Conservation (phyloP, 129 eudicot genomes). For the Lactuca saligna region DNA sequence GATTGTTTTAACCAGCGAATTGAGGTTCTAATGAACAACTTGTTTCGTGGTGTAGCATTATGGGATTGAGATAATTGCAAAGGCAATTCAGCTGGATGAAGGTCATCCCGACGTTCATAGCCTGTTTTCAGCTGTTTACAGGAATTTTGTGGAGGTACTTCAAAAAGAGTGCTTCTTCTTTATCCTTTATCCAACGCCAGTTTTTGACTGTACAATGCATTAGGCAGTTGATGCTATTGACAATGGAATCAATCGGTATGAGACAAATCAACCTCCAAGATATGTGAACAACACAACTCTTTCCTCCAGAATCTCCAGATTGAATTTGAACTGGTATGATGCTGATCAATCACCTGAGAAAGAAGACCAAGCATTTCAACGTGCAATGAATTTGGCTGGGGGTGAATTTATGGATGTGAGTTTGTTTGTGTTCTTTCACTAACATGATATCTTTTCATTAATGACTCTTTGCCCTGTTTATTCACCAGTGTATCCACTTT, state of each 20-base stretch:
- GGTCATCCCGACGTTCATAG: slow-evolving; percentile 59
- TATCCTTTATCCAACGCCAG: not conserved
- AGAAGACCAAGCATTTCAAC: slow-evolving; percentile 78
- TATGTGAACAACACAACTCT: slow-evolving; percentile 76
- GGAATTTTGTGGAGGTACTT: slow-evolving; percentile 69
- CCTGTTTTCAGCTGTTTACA: slow-evolving; percentile 60
- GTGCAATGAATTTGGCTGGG: slow-evolving; percentile 82
- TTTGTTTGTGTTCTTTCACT: not conserved
- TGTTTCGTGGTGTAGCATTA: slow-evolving; percentile 47
- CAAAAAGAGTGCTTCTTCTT: not conserved
- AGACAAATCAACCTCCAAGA: slow-evolving; percentile 65
- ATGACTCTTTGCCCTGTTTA: not conserved
- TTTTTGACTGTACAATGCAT: slow-evolving; percentile 9
- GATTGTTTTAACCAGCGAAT: slow-evolving; percentile 6
- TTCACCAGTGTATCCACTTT: slow-evolving; percentile 51
- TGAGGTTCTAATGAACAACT: slow-evolving; percentile 1
- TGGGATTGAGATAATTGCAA: slow-evolving; percentile 76
- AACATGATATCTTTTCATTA: too few species aligned
- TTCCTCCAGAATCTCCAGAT: slow-evolving; percentile 79
- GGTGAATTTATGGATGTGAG: slow-evolving; percentile 82
- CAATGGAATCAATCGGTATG: slow-evolving; percentile 83
- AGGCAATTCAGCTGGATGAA: slow-evolving; percentile 55
- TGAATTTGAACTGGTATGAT: slow-evolving; percentile 73
- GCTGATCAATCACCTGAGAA: slow-evolving; percentile 88
- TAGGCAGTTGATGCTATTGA: slow-evolving; percentile 96